phyloP scores from a whole-genome alignment of 345 rosid species.

The Eucalyptus curtisii region DNA sequence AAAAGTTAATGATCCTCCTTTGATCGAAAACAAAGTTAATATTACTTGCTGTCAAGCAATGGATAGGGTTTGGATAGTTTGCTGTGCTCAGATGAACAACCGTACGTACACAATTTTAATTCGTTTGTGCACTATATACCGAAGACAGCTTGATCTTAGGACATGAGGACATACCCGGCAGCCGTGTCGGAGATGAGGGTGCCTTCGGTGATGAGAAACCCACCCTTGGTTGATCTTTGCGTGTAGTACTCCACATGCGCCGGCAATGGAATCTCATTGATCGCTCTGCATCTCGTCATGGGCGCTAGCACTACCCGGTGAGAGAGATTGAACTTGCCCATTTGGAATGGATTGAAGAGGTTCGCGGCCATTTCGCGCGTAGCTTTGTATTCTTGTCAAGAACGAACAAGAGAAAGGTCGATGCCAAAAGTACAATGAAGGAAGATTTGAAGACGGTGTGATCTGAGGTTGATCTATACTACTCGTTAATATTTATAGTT shows the following conservation, averaged over 20 bases:
- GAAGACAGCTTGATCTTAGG: neutral
- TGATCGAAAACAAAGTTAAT: neutral
- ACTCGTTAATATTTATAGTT: neutral
- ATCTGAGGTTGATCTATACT: neutral
- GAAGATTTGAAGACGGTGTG: neutral
- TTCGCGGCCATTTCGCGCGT: neutral
- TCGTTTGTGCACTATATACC: neutral
- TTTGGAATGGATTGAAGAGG: neutral
- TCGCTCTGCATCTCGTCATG: neutral
- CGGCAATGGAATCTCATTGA: neutral
- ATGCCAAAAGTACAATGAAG: too few relatives aligned
- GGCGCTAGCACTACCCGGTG: neutral
- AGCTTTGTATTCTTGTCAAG: neutral
- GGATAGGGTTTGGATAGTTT: neutral
- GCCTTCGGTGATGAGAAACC: neutral
- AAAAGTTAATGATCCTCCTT: neutral
- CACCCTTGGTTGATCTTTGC: neutral
- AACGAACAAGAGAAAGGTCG: neutral
- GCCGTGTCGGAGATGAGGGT: neutral
- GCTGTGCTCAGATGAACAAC: neutral
- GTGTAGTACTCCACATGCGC: neutral
- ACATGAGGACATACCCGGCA: neutral
- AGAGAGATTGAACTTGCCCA: neutral
- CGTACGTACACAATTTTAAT: neutral
- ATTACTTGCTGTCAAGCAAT: neutral